Conservation (phyloP, 768 basidiomycete genomes). For the Megacollybia marginata region DNA sequence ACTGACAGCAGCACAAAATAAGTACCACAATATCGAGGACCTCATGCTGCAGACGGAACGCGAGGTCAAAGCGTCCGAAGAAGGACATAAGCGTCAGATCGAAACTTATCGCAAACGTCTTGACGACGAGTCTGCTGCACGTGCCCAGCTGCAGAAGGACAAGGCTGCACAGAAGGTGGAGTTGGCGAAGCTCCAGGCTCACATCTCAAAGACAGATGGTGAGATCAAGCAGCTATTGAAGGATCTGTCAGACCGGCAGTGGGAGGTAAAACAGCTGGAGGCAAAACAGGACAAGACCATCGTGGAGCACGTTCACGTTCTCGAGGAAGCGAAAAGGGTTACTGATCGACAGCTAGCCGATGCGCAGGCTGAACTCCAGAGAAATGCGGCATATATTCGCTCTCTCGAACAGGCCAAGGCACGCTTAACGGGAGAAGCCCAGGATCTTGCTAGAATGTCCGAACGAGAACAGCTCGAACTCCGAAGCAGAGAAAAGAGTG, state of each 20-base stretch:
- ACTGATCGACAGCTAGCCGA: constrained; percentile 87
- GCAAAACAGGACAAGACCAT: constrained; percentile 95
- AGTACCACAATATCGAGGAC: constrained; percentile 85
- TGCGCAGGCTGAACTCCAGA: constrained; percentile 70
- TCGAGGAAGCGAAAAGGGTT: constrained; percentile 91
- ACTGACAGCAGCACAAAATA: constrained; percentile 60
- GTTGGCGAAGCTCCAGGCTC: constrained; percentile 58
- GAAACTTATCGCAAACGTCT: constrained; percentile 68
- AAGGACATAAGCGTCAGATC: constrained; percentile 62
- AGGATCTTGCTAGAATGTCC: constrained; percentile 71
- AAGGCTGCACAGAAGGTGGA: constrained; percentile 62
- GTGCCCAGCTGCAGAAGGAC: constrained; percentile 66
- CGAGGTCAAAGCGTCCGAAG: constrained; percentile 42
- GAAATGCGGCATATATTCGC: constrained; percentile 67
- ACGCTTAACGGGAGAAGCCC: constrained; percentile 69
- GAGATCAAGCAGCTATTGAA: constrained; percentile 77
- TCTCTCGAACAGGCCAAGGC: constrained; percentile 81
- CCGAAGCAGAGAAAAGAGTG: constrained; percentile 62
- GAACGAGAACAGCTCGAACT: constrained; percentile 63
- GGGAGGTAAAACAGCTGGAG: constrained; percentile 80
- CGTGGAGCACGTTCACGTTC: constrained; percentile 94
- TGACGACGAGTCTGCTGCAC: constrained; percentile 64
- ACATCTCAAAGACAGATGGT: constrained; percentile 62
- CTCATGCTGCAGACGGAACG: constrained; percentile 76
- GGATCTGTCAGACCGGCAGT: constrained; percentile 75